Percentiles rank a stretch among this genome's conserved stretches.
phyloP scores from a whole-genome alignment of 805 yeast genomes.

The Nakazawaea populi region DNA sequence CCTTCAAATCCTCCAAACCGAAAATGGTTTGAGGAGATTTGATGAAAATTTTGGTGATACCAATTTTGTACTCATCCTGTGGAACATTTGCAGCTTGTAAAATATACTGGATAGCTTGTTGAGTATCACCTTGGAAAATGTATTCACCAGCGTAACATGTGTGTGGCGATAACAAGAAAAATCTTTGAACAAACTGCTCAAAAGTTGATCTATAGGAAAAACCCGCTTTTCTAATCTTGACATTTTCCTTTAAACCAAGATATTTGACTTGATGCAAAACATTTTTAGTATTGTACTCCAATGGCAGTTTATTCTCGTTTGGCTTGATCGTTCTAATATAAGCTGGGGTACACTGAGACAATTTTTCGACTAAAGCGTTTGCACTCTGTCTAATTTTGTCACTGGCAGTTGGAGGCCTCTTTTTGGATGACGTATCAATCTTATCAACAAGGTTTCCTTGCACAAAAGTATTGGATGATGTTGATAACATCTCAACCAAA shows the following conservation, averaged over 20 bases:
- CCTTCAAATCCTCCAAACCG: constrained; percentile 94
- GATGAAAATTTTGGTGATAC: constrained; percentile 87
- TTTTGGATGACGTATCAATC: constrained; percentile 61
- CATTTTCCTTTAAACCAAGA: constrained; percentile 93
- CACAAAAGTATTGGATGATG: constrained; percentile 65
- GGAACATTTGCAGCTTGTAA: constrained; percentile 62
- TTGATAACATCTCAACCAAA: constrained; percentile 68
- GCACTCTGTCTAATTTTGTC: constrained; percentile 93
- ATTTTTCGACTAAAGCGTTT: constrained; percentile 79
- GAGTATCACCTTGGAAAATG: constrained; percentile 52
- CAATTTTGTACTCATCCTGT: constrained; percentile 77
- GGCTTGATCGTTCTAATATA: constrained; percentile 98
- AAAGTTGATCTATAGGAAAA: constrained; percentile 96
- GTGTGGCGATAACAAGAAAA: constrained; percentile 76
- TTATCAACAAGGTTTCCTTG: constrained; percentile 54
- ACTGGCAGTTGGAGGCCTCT: constrained; percentile 91
- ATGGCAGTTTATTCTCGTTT: constrained; percentile 85
- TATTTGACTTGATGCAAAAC: constrained; percentile 95
- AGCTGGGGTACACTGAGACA: constrained; percentile 89
- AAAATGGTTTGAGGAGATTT: constrained; percentile 96
- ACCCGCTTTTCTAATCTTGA: constrained; percentile 96
- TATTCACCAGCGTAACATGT: constrained; percentile 88
- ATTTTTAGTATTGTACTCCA: constrained; percentile 82
- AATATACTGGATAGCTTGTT: constrained; percentile 45
- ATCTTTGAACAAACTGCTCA: constrained; percentile 93